Percentiles rank a stretch among this genome's conserved stretches.
phyloP scores from a whole-genome alignment of 192 early-diverging fungal genomes.

The Lunasporangiospora selenospora region DNA sequence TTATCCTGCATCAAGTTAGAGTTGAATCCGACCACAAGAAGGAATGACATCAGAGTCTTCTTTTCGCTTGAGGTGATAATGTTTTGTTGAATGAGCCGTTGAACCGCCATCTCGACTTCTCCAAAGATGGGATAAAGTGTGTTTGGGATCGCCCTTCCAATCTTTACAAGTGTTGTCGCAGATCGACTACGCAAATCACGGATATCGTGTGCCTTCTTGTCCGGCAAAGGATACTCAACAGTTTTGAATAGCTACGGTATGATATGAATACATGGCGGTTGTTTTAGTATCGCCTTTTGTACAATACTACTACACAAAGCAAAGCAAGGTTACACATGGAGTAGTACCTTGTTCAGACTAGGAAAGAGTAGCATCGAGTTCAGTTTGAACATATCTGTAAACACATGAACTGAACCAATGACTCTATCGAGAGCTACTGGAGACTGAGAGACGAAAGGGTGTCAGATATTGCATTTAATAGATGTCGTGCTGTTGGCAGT shows the following conservation, averaged over 20 bases:
- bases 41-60: slow-evolving; percentile 12
- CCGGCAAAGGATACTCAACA: slow-evolving; percentile 17
- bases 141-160: slow-evolving; percentile 36
- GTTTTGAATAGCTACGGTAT: slow-evolving; percentile 36
- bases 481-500: too few relatives aligned
- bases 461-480: not conserved
- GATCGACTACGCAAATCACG: slow-evolving; percentile 15
- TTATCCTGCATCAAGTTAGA: slow-evolving; percentile 10
- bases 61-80: slow-evolving; percentile 12
- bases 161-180: slow-evolving; percentile 31
- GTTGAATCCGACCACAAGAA: slow-evolving; percentile 36
- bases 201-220: not conserved
- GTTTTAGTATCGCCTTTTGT: too few relatives aligned
- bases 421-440: slow-evolving; percentile 13
- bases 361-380: slow-evolving; percentile 28
- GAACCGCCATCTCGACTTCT: slow-evolving; percentile 22
- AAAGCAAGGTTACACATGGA: too few relatives aligned
- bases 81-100: slow-evolving; percentile 12
- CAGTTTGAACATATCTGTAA: slow-evolving; percentile 40
- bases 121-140: slow-evolving; percentile 35
- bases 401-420: slow-evolving; percentile 13
- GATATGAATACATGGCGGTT: too few relatives aligned
- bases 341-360: slow-evolving; percentile 36
- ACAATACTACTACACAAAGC: too few relatives aligned
- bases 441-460: too few relatives aligned